Conservation (phyloP, 176 grass and related monocot species). For the Poa annua region DNA sequence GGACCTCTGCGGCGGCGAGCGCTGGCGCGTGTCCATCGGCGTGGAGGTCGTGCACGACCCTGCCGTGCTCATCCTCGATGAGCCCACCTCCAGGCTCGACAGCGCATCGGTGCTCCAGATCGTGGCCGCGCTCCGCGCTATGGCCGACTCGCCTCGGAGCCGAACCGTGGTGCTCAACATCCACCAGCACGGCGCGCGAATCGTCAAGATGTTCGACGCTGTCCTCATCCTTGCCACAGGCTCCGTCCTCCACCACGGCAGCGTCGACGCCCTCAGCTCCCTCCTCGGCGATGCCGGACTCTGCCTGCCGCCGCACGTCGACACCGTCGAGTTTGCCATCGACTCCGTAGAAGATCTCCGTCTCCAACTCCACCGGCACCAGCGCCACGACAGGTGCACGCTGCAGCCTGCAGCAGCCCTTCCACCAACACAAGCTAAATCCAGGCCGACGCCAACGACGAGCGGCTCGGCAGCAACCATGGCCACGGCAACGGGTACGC, state of each 20-base stretch:
- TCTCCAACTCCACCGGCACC: background rate
- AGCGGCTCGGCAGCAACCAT: no score
- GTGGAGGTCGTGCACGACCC: conserved; percentile 70
- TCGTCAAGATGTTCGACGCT: conserved; percentile 67
- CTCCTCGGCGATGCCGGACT: conserved; percentile 51
- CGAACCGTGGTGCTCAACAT: conserved; percentile 75
- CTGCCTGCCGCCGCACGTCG: conserved; percentile 51
- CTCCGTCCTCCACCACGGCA: conserved; percentile 66
- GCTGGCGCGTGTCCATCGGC: conserved; percentile 74
- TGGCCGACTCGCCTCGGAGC: conserved; percentile 53
- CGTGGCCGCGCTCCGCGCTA: conserved; percentile 53
- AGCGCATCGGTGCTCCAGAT: conserved; percentile 74
- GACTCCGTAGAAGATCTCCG: conserved; percentile 63
- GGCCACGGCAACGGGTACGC: conserved; percentile 22
- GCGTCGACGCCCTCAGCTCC: conserved; percentile 50
- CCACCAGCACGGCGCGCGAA: conserved; percentile 71
- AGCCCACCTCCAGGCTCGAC: conserved; percentile 82
- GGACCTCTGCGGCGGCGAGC: conserved; percentile 73
- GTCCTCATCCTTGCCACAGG: conserved; percentile 69
- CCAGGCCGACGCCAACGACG: background rate
- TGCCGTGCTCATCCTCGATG: conserved; percentile 70
- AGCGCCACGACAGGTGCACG: conserved; percentile 52
- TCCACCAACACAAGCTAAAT: conserved; percentile 61
- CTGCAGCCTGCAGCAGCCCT: conserved; percentile 83
- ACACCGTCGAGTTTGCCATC: conserved; percentile 71